Percentiles rank a stretch among this genome's conserved stretches.
Evolutionary conservation across 768 basidiomycete genomes (phyloP).

Genomic region (Auriscalpium vulgare): DNA sequence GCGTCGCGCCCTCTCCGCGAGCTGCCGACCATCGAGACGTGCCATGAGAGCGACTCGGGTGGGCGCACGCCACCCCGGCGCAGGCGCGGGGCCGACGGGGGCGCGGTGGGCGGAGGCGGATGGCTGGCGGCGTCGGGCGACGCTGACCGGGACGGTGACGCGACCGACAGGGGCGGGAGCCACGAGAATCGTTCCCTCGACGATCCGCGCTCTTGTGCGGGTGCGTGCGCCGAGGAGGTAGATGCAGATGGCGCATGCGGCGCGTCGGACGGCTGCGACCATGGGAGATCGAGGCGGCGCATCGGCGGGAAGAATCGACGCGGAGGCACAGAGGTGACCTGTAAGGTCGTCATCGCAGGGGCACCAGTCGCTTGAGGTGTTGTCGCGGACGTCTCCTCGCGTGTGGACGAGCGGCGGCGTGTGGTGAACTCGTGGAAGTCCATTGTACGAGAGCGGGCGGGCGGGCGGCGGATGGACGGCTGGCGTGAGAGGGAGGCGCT

Average conservation of each 20-base stretch:
- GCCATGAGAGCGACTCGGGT: constrained; percentile 50
- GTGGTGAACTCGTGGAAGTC: constrained; percentile 71
- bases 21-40: background rate
- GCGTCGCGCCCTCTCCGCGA: background rate
- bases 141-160: background rate
- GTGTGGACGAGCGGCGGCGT: constrained; percentile 47
- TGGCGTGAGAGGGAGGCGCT: constrained; percentile 39
- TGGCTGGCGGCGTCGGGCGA: background rate
- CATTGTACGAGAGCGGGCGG: constrained; percentile 41
- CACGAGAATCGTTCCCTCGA: constrained; percentile 3
- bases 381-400: constrained; percentile 16
- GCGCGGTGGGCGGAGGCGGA: background rate
- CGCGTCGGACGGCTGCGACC: constrained; percentile 1
- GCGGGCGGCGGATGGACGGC: constrained; percentile 48
- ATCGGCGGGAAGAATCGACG: constrained; percentile 5
- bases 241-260: background rate
- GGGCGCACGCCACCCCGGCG: constrained; percentile 62
- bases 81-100: constrained; percentile 35
- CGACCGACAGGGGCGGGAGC: constrained; percentile 1
- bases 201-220: background rate
- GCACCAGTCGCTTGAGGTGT: constrained; percentile 8
- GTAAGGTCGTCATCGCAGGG: background rate
- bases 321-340: background rate
- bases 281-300: constrained; percentile 12
- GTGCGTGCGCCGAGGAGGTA: background rate